Evolutionary conservation across 768 basidiomycete genomes (phyloP).

Genomic region (Boletus sensibilis): DNA sequence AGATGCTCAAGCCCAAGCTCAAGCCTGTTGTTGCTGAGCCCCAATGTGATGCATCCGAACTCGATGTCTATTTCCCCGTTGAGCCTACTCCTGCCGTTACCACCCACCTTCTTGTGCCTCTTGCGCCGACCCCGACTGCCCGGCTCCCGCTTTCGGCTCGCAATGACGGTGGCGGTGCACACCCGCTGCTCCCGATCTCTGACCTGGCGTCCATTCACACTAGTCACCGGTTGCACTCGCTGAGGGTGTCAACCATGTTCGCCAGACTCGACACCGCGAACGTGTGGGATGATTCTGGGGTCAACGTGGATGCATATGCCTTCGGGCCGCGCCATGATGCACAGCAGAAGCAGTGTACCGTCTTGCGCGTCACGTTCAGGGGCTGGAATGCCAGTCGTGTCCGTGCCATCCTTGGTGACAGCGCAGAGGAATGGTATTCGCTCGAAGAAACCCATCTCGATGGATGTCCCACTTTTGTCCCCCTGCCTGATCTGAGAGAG

Average conservation of each 20-base stretch:
- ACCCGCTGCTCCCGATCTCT: conserved; percentile 52
- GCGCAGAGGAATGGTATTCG: conserved; percentile 71
- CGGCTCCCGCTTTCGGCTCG: conserved; percentile 55
- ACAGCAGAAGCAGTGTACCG: conserved; percentile 55
- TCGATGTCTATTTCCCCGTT: conserved; percentile 63
- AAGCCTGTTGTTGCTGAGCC: conserved; percentile 2
- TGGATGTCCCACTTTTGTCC: conserved; percentile 3
- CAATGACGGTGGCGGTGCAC: conserved; percentile 12
- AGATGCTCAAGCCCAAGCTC: conserved; percentile 30
- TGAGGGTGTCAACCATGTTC: conserved; percentile 69
- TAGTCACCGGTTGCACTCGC: conserved; percentile 53
- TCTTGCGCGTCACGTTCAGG: conserved; percentile 66
- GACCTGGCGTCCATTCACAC: conserved; percentile 51
- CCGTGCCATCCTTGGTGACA: conserved; percentile 65
- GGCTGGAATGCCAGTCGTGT: conserved; percentile 74
- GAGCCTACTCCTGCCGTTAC: conserved; percentile 42
- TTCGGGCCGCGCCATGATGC: conserved; percentile 42
- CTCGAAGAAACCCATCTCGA: conserved; percentile 53
- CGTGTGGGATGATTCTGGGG: conserved; percentile 55
- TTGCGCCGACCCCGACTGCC: conserved; percentile 69
- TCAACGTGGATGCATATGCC: conserved; percentile 58
- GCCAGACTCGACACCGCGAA: conserved; percentile 64
- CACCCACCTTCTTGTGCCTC: conserved; percentile 71
- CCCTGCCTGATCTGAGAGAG: conserved; percentile 1
- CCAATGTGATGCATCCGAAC: conserved; percentile 35